phyloP scores from a whole-genome alignment of 1,139 yeast species.

The Yamadazyma spencermartinsiae region DNA sequence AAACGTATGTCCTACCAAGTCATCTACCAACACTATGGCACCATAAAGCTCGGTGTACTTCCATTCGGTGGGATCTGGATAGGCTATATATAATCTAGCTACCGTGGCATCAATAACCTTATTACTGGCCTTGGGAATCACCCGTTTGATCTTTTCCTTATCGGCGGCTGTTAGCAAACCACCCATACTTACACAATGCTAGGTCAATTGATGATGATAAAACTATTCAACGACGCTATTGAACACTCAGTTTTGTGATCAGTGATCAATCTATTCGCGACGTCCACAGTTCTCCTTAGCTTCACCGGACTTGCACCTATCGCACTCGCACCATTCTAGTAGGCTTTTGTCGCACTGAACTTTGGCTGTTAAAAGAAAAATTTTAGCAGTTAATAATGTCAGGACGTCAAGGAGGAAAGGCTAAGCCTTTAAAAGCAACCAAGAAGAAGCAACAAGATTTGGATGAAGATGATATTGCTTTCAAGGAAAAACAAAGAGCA shows the following conservation, averaged over 20 bases:
- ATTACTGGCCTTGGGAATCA: constrained; percentile 83
- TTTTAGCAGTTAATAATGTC: constrained; percentile 42
- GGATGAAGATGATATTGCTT: constrained; percentile 88
- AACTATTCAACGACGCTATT: too few species aligned
- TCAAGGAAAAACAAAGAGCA: constrained; percentile 91
- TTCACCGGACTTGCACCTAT: too few species aligned
- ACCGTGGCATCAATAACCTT: constrained; percentile 89
- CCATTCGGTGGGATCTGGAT: constrained; percentile 84
- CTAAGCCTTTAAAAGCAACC: constrained; percentile 67
- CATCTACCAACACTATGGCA: constrained; percentile 85
- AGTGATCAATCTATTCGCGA: too few species aligned
- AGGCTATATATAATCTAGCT: constrained; percentile 85
- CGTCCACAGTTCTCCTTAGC: too few species aligned
- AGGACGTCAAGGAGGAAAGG: constrained; percentile 76
- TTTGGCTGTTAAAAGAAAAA: constrained; percentile 3
- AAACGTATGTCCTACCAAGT: constrained; percentile 90
- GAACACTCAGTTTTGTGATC: neutral
- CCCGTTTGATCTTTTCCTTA: constrained; percentile 85
- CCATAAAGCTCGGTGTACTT: constrained; percentile 86
- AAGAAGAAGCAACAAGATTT: constrained; percentile 70
- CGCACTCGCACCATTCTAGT: too few species aligned
- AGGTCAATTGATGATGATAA: too few species aligned
- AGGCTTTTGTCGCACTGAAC: too few species aligned
- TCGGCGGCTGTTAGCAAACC: constrained; percentile 60
- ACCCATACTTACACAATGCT: too few species aligned